Evolutionary conservation across 768 basidiomycete genomes (phyloP).

Genomic region (Pisolithus marmoratus): DNA sequence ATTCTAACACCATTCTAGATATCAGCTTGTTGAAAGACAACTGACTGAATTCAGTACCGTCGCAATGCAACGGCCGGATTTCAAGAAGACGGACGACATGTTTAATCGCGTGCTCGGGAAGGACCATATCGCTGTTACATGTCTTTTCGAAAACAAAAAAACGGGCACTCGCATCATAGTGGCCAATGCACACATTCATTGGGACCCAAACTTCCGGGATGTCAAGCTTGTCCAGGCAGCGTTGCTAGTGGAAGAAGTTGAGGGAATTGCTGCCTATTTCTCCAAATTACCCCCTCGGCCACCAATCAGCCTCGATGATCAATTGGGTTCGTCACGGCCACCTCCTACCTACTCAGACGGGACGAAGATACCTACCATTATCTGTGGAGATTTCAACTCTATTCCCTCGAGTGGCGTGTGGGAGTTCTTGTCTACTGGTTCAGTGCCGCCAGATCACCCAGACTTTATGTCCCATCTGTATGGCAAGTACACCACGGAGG

Average conservation of each 20-base stretch:
- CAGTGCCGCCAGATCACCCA: slow-evolving; percentile 64
- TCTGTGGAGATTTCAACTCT: slow-evolving; percentile 97
- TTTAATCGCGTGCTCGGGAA: slow-evolving; percentile 96
- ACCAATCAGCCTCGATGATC: slow-evolving; percentile 31
- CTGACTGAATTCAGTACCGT: slow-evolving; percentile 90
- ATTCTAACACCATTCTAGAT: slow-evolving; percentile 43
- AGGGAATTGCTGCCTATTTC: slow-evolving; percentile 83
- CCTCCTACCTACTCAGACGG: slow-evolving; percentile 77
- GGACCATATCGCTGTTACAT: slow-evolving; percentile 88
- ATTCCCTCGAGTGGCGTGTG: slow-evolving; percentile 82
- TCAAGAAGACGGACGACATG: slow-evolving; percentile 98
- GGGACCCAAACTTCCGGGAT: slow-evolving; percentile 89
- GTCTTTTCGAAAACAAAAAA: slow-evolving; percentile 78
- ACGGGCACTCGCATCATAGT: slow-evolving; percentile 87
- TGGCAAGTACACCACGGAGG: slow-evolving; percentile 88
- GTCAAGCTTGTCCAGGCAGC: slow-evolving; percentile 98
- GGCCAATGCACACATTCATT: slow-evolving; percentile 87
- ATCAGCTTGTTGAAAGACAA: slow-evolving; percentile 88
- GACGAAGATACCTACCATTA: slow-evolving; percentile 81
- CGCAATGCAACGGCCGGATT: slow-evolving; percentile 89
- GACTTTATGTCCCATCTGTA: slow-evolving; percentile 93
- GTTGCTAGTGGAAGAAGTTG: slow-evolving; percentile 85
- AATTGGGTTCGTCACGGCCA: slow-evolving; percentile 32
- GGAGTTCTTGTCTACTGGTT: slow-evolving; percentile 79
- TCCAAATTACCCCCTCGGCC: slow-evolving; percentile 72